Percentiles rank a stretch among this genome's conserved stretches.
phyloP scores from a whole-genome alignment of 2,329 filamentous ascomycete genomes.

The Monascus ruber region DNA sequence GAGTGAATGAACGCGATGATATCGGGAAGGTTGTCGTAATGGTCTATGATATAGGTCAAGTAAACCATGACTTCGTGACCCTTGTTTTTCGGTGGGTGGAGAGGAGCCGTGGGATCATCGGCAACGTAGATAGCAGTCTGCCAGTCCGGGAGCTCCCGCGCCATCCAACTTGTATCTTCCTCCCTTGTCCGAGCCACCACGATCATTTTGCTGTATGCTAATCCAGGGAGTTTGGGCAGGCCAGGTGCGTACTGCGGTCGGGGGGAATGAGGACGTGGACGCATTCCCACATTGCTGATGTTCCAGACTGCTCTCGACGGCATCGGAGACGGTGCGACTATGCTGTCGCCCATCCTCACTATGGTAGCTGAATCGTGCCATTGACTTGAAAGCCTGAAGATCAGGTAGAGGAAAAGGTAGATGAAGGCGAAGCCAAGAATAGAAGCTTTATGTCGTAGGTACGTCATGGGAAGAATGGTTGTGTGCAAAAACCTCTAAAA shows the following conservation, averaged over 20 bases:
- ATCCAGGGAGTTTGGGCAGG: constrained; percentile 32
- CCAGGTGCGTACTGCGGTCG: constrained; percentile 23
- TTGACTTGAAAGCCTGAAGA: constrained; percentile 19
- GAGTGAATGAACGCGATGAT: constrained; percentile 51
- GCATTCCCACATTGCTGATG: constrained; percentile 5
- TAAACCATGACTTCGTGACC: constrained; percentile 54
- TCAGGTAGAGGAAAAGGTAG: constrained; percentile 16
- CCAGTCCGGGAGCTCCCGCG: constrained; percentile 39
- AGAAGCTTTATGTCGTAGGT: constrained; percentile 19
- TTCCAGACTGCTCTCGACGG: constrained; percentile 7
- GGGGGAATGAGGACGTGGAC: constrained; percentile 6
- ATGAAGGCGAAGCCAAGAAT: constrained; percentile 23
- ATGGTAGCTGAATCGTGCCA: constrained; percentile 25
- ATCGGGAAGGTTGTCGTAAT: constrained; percentile 49
- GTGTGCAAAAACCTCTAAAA: too few relatives aligned
- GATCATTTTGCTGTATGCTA: constrained; percentile 43
- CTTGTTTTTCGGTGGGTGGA: constrained; percentile 47
- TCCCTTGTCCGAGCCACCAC: constrained; percentile 43
- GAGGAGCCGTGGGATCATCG: constrained; percentile 38
- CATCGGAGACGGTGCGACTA: constrained; percentile 7
- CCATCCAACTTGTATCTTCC: constrained; percentile 47
- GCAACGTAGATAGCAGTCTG: constrained; percentile 40
- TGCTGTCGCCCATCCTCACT: constrained; percentile 25
- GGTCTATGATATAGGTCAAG: constrained; percentile 51
- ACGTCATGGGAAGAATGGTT: constrained; percentile 16